phyloP scores from a whole-genome alignment of 2,329 filamentous ascomycete genomes.

The Fusarium dimerum region DNA sequence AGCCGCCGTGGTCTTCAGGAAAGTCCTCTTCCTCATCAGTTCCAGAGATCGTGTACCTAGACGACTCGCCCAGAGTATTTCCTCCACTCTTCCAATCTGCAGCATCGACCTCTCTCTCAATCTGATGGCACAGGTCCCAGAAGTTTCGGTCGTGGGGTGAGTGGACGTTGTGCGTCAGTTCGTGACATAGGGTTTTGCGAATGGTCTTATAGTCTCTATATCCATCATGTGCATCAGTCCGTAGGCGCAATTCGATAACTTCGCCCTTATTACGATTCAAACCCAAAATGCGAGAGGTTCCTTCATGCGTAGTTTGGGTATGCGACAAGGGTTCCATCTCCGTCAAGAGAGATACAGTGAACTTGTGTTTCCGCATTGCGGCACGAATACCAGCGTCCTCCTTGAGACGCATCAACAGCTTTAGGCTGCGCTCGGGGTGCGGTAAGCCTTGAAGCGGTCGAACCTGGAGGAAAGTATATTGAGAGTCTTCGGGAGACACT shows the following conservation, averaged over 20 bases:
- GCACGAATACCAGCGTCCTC: conserved; percentile 83
- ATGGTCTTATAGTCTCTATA: conserved; percentile 93
- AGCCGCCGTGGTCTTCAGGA: conserved; percentile 70
- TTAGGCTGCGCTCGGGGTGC: conserved; percentile 67
- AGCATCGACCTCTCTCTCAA: conserved; percentile 81
- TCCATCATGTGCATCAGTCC: conserved; percentile 94
- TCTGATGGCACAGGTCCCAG: conserved; percentile 84
- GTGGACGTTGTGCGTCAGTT: conserved; percentile 90
- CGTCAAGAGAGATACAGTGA: conserved; percentile 81
- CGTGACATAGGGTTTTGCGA: conserved; percentile 89
- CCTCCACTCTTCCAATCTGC: conserved; percentile 79
- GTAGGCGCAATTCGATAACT: conserved; percentile 83
- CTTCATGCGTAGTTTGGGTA: conserved; percentile 70
- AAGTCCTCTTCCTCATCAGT: conserved; percentile 53
- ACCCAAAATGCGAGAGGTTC: conserved; percentile 74
- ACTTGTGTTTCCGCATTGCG: conserved; percentile 81
- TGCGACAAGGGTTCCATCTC: conserved; percentile 92
- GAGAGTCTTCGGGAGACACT: conserved; percentile 51
- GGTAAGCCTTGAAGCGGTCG: conserved; percentile 77
- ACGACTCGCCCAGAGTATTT: conserved; percentile 63
- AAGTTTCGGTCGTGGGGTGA: conserved; percentile 83
- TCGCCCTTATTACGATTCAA: conserved; percentile 86
- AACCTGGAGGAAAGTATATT: conserved; percentile 81
- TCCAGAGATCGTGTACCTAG: conserved; percentile 57
- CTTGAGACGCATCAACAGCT: conserved; percentile 73